phyloP scores from a whole-genome alignment of 164 flowering plant species.

The Akebia trifoliata region DNA sequence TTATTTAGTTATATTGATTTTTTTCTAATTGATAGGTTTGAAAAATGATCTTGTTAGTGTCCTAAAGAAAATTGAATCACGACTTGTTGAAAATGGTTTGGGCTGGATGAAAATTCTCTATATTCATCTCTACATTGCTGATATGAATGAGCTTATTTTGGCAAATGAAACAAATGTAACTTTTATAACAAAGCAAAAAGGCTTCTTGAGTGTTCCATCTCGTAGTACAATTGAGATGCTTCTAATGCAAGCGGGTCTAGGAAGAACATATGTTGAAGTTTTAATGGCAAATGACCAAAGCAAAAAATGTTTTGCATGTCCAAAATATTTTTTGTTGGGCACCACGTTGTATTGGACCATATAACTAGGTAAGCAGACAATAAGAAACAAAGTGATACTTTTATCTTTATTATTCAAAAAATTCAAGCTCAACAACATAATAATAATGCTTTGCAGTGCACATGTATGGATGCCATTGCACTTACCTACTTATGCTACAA shows the following conservation, averaged over 20 bases:
- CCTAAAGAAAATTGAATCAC: constrained; percentile 48
- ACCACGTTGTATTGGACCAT: constrained; percentile 98
- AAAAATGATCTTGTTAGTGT: constrained; percentile 58
- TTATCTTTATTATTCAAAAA: too few species aligned
- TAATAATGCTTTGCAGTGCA: too few species aligned
- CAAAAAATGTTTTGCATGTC: constrained; percentile 82
- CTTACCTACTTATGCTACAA: too few species aligned
- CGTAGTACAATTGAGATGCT: constrained; percentile 93
- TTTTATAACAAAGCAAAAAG: constrained; percentile 81
- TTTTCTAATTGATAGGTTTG: constrained; percentile 38
- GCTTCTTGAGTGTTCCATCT: constrained; percentile 89
- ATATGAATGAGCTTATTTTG: constrained; percentile 71
- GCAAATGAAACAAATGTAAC: constrained; percentile 87
- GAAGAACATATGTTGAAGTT: constrained; percentile 74
- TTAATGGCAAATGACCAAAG: constrained; percentile 57
- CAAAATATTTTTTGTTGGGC: constrained; percentile 99
- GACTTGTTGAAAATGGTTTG: constrained; percentile 43
- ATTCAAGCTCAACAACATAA: too few species aligned
- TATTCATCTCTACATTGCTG: constrained; percentile 77
- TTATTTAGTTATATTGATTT: not conserved
- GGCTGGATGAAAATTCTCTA: constrained; percentile 81
- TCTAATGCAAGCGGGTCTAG: constrained; percentile 51
- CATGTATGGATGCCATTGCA: too few species aligned
- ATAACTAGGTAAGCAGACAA: constrained; percentile 68
- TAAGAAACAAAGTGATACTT: too few species aligned